Evolutionary conservation across 768 basidiomycete species (phyloP).

Genomic region (Leccinum aurantiacum): DNA sequence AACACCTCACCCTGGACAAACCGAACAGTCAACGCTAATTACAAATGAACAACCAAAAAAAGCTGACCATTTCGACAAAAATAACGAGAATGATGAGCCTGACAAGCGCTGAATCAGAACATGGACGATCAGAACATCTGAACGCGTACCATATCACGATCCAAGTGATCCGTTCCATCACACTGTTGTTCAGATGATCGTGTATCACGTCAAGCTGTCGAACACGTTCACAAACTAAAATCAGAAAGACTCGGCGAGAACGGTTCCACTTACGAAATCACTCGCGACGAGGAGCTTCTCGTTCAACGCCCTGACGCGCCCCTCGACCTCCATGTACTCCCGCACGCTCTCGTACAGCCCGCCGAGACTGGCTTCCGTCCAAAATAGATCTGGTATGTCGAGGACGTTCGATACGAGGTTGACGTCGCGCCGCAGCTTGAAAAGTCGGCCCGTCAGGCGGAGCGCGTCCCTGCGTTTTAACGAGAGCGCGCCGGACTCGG

Average conservation of each 20-base stretch:
- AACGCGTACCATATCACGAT: constrained; percentile 60
- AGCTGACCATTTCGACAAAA: constrained; percentile 76
- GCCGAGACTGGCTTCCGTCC: constrained; percentile 89
- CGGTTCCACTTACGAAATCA: constrained; percentile 66
- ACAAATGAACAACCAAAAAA: constrained; percentile 5
- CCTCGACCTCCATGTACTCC: constrained; percentile 92
- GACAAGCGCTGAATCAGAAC: constrained; percentile 24
- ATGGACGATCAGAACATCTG: constrained; percentile 44
- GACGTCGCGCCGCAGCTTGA: constrained; percentile 86
- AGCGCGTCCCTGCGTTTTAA: constrained; percentile 81
- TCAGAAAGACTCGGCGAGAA: background rate
- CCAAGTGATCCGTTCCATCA: constrained; percentile 90
- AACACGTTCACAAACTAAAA: constrained; percentile 1
- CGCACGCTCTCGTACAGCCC: constrained; percentile 89
- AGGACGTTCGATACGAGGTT: constrained; percentile 92
- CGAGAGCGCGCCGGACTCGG: constrained; percentile 70
- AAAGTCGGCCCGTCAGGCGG: constrained; percentile 80
- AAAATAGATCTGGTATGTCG: constrained; percentile 92
- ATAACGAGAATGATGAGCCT: constrained; percentile 91
- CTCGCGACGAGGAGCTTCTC: constrained; percentile 86
- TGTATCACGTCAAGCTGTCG: constrained; percentile 87
- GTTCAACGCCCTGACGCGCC: constrained; percentile 79
- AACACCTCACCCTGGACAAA: constrained; percentile 69
- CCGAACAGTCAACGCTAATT: background rate
- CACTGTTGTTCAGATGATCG: constrained; percentile 85